A percentile compares a stretch with the other conserved stretches of the same genome.
Conservation (phyloP, 2,329 filamentous ascomycete species). For the Microdochium paspali region DNA sequence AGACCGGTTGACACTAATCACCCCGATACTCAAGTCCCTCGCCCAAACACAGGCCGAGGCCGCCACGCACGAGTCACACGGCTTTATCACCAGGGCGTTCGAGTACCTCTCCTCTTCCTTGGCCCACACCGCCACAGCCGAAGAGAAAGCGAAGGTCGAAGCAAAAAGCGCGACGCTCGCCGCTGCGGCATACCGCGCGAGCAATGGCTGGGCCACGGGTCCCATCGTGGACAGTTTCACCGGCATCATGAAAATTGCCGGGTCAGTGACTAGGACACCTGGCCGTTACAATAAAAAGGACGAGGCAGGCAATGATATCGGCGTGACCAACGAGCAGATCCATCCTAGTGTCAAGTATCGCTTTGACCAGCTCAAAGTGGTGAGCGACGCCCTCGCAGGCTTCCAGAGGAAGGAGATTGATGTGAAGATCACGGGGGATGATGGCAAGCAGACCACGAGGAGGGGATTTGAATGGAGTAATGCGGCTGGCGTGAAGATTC, state of each 20-base stretch:
- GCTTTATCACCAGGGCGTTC: background rate
- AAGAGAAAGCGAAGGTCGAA: conserved; percentile 2
- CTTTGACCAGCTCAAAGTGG: background rate
- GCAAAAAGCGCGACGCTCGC: background rate
- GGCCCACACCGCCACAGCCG: background rate
- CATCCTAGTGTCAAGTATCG: conserved; percentile 6
- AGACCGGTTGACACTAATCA: conserved; percentile 5
- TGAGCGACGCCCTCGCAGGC: conserved; percentile 1
- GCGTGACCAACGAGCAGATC: conserved; percentile 4
- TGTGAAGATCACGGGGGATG: background rate
- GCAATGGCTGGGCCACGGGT: conserved; percentile 8
- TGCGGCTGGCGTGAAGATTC: conserved; percentile 1
- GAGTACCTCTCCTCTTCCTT: background rate
- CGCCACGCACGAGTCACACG: background rate
- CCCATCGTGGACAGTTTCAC: conserved; percentile 5
- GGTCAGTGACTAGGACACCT: conserved; percentile 2
- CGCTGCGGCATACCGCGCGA: conserved; percentile 1
- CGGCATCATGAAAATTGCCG: conserved; percentile 3
- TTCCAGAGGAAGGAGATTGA: conserved; percentile 2
- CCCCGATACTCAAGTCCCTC: conserved; percentile 1
- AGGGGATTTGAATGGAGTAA: conserved; percentile 3
- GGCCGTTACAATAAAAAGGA: conserved; percentile 3
- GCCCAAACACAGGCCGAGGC: background rate
- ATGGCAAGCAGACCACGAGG: background rate
- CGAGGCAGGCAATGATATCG: background rate